Evolutionary conservation across 371 early-diverging fungal genomes (phyloP), one percentile per base, ranked within the genome.

Genomic region (Parasitella parasitica): DNA sequence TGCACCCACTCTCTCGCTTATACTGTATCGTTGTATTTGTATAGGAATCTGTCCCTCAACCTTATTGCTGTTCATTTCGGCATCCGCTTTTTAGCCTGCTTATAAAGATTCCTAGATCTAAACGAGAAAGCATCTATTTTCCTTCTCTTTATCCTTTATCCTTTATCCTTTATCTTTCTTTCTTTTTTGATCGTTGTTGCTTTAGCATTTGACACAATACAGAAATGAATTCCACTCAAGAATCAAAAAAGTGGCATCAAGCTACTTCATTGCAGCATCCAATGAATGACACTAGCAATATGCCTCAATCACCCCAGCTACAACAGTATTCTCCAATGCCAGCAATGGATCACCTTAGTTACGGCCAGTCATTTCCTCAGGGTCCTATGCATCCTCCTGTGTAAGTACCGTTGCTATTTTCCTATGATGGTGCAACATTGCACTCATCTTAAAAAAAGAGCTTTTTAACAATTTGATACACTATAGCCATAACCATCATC

Each of bases 181-280:
- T 35, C 13, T 36, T 39, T 54, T 38, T 39, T 38, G 15, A 30
- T 30, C 8, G 4, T 30, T 30, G 8, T 30, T 3, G 2, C 11
- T 32, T 32, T 32, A 8, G 32, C 32, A 32, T 36, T 22, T 48
- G 30, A 43, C 24, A 32, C 18, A 32, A 20, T 39, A 32, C 6
- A 36, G 24, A 39, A 32, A 77, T 77, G 77, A 77, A 74, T 52
- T 66, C 77, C 36, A 50, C 69, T 13, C 72, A 70, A 59, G 71
- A 74, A 37, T 30, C 67, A 46, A 77, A 74, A 70, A 75, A 77
- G 22, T 77, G 77, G 77, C 75, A 74, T 9, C 71, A 69, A 49
- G 62, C 64, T 32, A 18, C 71, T 50, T 46, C 49, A 28, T 43
- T 72, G 38, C 74, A 72, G 12, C 66, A 69, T 46, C 64, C 69